Evolutionary conservation across 2,329 filamentous ascomycete genomes (phyloP).

Genomic region (Colletotrichum sp.): DNA sequence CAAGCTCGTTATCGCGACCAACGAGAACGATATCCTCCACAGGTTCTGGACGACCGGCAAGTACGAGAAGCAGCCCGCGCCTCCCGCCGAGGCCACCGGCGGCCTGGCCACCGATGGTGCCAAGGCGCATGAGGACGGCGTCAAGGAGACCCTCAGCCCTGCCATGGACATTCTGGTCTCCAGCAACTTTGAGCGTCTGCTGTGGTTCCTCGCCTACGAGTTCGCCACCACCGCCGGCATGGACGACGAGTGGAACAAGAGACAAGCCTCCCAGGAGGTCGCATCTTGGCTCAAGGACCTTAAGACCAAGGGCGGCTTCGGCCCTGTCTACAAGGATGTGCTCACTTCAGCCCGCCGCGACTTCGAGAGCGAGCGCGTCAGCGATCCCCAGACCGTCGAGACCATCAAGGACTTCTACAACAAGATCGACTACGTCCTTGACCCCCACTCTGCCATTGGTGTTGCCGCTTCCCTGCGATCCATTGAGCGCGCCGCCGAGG

Average conservation of each 20-base stretch:
- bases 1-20: constrained; percentile 91
- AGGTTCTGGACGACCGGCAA: constrained; percentile 90
- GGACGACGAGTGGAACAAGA: constrained; percentile 70
- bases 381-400: constrained; percentile 69
- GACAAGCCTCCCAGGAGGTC: constrained; percentile 78
- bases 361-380: constrained; percentile 82
- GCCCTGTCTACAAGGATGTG: constrained; percentile 75
- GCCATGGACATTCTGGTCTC: constrained; percentile 98
- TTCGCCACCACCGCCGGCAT: constrained; percentile 64
- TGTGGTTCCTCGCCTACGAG: constrained; percentile 90
- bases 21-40: constrained; percentile 96
- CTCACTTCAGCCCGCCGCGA: constrained; percentile 72
- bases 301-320: constrained; percentile 82
- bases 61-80: constrained; percentile 83
- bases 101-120: constrained; percentile 69
- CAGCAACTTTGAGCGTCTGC: constrained; percentile 93
- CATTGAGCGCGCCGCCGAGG: constrained; percentile 55
- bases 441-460: constrained; percentile 92
- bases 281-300: constrained; percentile 79
- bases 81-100: constrained; percentile 61
- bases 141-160: constrained; percentile 90
- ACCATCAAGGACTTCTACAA: constrained; percentile 65
- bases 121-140: constrained; percentile 72
- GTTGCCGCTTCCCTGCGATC: constrained; percentile 78
- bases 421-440: constrained; percentile 78